These are phyloP conservation scores for Colletotrichum theobromicola DNA, from an alignment of 2,329 filamentous ascomycete genomes.

Conservation along the genomic window DNA sequence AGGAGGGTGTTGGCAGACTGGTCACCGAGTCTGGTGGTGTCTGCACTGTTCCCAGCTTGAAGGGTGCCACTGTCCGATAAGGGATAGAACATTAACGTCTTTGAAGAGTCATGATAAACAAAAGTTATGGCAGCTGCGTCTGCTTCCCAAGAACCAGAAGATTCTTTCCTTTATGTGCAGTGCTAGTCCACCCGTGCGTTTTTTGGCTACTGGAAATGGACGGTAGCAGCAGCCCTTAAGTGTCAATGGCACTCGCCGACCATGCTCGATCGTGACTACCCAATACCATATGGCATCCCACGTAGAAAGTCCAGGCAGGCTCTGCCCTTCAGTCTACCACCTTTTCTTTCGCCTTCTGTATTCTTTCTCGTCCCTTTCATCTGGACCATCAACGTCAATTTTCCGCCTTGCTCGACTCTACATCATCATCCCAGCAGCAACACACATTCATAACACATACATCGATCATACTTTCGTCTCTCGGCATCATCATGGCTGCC, in stretches of 20 bases:
- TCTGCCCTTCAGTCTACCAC: background rate
- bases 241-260: background rate
- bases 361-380: background rate
- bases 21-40: conserved; percentile 78
- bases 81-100: background rate
- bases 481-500: background rate
- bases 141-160: background rate
- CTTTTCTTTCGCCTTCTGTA: background rate
- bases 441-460: background rate
- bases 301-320: background rate
- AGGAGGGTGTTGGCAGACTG: conserved; percentile 70
- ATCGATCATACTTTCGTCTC: background rate
- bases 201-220: background rate
- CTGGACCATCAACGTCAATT: background rate
- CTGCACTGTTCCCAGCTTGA: conserved; percentile 83
- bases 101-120: background rate
- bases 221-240: background rate
- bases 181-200: background rate
- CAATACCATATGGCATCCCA: background rate
- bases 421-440: background rate
- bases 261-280: background rate
- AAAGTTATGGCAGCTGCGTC: background rate
- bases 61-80: conserved; percentile 83
- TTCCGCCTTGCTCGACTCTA: background rate
- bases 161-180: background rate